Evolutionary conservation across 2,329 filamentous ascomycete species (phyloP).

Genomic region (Aureobasidium sp.): DNA sequence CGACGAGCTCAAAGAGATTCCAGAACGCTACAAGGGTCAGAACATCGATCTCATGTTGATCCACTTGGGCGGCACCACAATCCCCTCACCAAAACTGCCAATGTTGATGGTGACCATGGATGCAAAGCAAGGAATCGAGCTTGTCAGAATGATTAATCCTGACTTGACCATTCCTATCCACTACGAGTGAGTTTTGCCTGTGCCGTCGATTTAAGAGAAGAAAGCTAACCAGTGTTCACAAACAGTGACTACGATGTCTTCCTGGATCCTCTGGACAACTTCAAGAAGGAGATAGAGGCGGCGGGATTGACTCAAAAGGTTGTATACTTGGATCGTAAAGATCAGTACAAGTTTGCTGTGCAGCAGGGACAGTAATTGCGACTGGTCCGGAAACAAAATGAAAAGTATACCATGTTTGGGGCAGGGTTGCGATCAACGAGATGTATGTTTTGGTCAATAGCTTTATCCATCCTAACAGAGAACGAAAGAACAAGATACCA

Average conservation of each 20-base stretch:
- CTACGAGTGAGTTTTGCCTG: slow-evolving; percentile 38
- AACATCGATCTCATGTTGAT: slow-evolving; percentile 58
- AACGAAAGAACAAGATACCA: neutral
- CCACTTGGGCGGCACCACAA: slow-evolving; percentile 57
- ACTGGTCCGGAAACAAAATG: neutral
- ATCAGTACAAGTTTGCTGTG: slow-evolving; percentile 48
- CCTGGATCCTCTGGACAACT: slow-evolving; percentile 49
- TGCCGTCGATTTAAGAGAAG: neutral
- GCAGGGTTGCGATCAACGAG: no score
- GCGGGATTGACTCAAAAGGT: slow-evolving; percentile 45
- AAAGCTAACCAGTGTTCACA: neutral
- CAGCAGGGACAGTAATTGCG: neutral
- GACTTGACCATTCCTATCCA: slow-evolving; percentile 57
- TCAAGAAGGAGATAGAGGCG: slow-evolving; percentile 46
- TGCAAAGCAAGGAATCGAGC: slow-evolving; percentile 50
- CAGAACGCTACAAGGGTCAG: slow-evolving; percentile 43
- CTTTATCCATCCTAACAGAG: neutral
- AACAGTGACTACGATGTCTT: slow-evolving; percentile 52
- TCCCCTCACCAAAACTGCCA: slow-evolving; percentile 50
- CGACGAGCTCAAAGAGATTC: slow-evolving; percentile 54
- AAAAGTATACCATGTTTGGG: neutral
- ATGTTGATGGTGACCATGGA: slow-evolving; percentile 64
- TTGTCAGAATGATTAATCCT: slow-evolving; percentile 51
- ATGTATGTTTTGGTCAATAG: neutral
- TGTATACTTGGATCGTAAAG: slow-evolving; percentile 52